Percentiles rank a stretch among this genome's conserved stretches.
These are phyloP conservation scores for Pyricularia sp. DNA, from an alignment of 2,329 filamentous ascomycete species.

Conservation along the genomic window DNA sequence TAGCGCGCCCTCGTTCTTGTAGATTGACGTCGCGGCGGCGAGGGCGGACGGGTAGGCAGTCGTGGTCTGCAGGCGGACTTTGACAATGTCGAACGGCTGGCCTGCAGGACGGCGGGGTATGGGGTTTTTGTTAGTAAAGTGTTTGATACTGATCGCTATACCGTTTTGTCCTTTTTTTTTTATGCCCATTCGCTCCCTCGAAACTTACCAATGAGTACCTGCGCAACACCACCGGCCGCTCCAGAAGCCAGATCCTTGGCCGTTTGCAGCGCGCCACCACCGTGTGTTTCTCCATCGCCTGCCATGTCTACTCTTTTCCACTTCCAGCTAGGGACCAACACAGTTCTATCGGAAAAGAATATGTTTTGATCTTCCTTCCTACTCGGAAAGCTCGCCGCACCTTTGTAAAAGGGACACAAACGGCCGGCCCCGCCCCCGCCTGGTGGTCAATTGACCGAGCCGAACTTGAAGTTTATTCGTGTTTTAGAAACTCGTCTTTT, in stretches of 20 bases:
- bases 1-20: conserved; percentile 70
- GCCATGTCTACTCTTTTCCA: conserved; percentile 5
- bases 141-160: background rate
- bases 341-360: background rate
- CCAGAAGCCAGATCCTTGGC: conserved; percentile 86
- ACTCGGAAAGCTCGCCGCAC: background rate
- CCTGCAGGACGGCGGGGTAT: conserved; percentile 20
- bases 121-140: background rate
- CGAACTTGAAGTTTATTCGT: background rate
- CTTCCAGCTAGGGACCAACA: background rate
- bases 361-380: background rate
- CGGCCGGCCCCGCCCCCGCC: background rate
- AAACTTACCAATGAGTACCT: conserved; percentile 83
- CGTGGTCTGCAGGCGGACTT: conserved; percentile 89
- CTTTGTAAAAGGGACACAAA: background rate
- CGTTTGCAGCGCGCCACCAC: conserved; percentile 38
- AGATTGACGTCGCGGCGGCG: conserved; percentile 70
- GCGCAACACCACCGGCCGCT: conserved; percentile 81
- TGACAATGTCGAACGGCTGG: conserved; percentile 81
- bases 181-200: background rate
- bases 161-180: background rate
- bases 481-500: background rate
- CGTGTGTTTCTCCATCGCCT: conserved; percentile 22
- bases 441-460: background rate
- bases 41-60: conserved; percentile 69